phyloP scores from a whole-genome alignment of 106 monocot species.

The Dioscorea dumetorum region DNA sequence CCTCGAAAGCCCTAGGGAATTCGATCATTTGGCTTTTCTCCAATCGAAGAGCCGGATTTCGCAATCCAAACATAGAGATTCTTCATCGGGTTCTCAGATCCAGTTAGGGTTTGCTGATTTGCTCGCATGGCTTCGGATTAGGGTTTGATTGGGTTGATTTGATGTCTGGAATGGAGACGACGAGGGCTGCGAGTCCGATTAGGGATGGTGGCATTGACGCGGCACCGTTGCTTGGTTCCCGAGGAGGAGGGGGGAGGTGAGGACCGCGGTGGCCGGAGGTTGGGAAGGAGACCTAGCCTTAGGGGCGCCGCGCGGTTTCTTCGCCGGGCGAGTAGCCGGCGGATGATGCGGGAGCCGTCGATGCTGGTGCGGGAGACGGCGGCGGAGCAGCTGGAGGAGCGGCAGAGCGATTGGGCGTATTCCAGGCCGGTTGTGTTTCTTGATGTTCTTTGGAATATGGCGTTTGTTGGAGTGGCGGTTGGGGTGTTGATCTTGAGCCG shows the following conservation, averaged over 20 bases:
- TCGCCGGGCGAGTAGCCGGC: slow-evolving; percentile 39
- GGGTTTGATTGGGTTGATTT: too few relatives aligned
- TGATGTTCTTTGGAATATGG: slow-evolving; percentile 61
- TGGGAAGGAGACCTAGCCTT: slow-evolving; percentile 9
- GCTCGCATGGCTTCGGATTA: too few relatives aligned
- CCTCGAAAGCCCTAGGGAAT: too few relatives aligned
- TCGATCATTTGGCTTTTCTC: too few relatives aligned
- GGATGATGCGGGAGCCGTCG: slow-evolving; percentile 58
- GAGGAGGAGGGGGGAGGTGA: too few relatives aligned
- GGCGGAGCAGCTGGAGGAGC: slow-evolving; percentile 49
- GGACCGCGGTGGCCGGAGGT: not conserved
- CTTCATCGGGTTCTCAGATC: too few relatives aligned
- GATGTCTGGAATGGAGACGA: slow-evolving; percentile 1
- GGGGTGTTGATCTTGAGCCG: slow-evolving; percentile 25
- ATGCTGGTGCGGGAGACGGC: slow-evolving; percentile 53
- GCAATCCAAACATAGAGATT: too few relatives aligned
- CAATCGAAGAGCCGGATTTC: too few relatives aligned
- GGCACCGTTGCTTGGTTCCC: slow-evolving; percentile 11
- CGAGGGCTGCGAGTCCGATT: not conserved
- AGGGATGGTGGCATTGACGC: slow-evolving; percentile 4
- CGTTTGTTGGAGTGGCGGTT: slow-evolving; percentile 37
- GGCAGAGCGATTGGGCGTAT: slow-evolving; percentile 53
- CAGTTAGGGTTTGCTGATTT: too few relatives aligned
- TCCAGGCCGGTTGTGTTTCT: slow-evolving; percentile 48
- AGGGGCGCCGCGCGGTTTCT: slow-evolving; percentile 50